phyloP scores from a whole-genome alignment of 2,329 filamentous ascomycete genomes.

The Huntiella omanensis region DNA sequence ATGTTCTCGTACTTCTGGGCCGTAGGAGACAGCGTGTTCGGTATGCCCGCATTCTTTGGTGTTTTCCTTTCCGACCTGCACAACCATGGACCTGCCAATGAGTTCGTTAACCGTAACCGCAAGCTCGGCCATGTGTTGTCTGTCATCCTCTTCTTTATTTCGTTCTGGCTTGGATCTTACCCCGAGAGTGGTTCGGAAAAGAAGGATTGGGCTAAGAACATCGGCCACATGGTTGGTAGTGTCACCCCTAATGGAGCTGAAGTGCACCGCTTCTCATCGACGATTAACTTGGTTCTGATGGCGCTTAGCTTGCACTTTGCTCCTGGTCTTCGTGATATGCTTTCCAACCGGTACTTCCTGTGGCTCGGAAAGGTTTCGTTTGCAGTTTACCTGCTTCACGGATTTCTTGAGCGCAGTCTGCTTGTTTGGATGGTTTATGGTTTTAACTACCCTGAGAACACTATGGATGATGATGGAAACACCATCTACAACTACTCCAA shows the following conservation, averaged over 20 bases:
- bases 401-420: constrained; percentile 37
- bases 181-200: constrained; percentile 36
- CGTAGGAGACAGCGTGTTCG: constrained; percentile 23
- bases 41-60: constrained; percentile 42
- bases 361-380: constrained; percentile 47
- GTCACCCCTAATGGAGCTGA: constrained; percentile 30
- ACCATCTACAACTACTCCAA: constrained; percentile 20
- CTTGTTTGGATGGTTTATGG: constrained; percentile 42
- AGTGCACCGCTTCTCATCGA: constrained; percentile 23
- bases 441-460: constrained; percentile 20
- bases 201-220: constrained; percentile 32
- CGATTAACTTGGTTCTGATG: constrained; percentile 23
- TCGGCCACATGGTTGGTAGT: constrained; percentile 23
- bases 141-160: constrained; percentile 28
- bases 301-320: constrained; percentile 34
- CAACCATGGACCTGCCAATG: constrained; percentile 28
- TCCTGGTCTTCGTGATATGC: constrained; percentile 27
- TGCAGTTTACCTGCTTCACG: constrained; percentile 45
- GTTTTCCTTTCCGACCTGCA: constrained; percentile 42
- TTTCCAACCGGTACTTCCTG: constrained; percentile 35
- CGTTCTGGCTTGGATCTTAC: constrained; percentile 39
- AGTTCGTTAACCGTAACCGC: constrained; percentile 27
- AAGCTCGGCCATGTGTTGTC: constrained; percentile 26
- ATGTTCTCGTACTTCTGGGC: constrained; percentile 32
- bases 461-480: constrained; percentile 20